Evolutionary conservation across 108 stramenopile species (phyloP).

Genomic region (Nitzschia sp.): DNA sequence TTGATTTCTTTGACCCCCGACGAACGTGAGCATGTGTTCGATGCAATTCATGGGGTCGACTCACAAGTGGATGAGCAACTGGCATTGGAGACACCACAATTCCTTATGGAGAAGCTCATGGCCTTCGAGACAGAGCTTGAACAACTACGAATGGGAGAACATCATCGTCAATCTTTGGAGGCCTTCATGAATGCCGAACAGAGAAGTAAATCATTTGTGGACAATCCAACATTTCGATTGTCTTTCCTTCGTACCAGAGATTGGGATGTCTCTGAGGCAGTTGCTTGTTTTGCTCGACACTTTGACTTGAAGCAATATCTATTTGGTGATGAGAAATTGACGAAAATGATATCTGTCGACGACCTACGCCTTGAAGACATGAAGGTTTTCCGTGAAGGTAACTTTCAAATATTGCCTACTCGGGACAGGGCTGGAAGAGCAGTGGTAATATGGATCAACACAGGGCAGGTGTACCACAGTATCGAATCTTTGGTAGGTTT

Average conservation of each 20-base stretch:
- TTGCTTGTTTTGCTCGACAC: not conserved
- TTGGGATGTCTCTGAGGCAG: not conserved
- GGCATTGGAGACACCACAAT: not conserved
- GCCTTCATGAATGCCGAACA: not conserved
- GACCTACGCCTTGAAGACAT: conserved; percentile 19
- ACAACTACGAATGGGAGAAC: not conserved
- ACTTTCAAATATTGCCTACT: conserved; percentile 10
- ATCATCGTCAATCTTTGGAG: not conserved
- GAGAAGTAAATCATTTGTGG: no score
- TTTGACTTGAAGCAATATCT: conserved; percentile 25
- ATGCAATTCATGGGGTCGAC: conserved; percentile 14
- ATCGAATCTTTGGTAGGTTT: no score
- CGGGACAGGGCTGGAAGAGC: conserved; percentile 18
- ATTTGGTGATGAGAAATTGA: conserved; percentile 18
- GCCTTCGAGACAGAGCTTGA: not conserved
- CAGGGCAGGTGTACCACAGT: no score
- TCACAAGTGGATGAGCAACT: not conserved
- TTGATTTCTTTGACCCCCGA: conserved; percentile 5
- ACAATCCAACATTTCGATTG: no score
- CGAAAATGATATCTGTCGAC: conserved; percentile 2
- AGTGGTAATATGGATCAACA: not conserved
- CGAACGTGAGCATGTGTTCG: conserved; percentile 14
- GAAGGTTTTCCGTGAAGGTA: conserved; percentile 1
- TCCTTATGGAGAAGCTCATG: not conserved
- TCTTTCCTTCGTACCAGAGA: no score